Conservation (phyloP, 352 stramenopile genomes). For the Phytophthora nicotianae region DNA sequence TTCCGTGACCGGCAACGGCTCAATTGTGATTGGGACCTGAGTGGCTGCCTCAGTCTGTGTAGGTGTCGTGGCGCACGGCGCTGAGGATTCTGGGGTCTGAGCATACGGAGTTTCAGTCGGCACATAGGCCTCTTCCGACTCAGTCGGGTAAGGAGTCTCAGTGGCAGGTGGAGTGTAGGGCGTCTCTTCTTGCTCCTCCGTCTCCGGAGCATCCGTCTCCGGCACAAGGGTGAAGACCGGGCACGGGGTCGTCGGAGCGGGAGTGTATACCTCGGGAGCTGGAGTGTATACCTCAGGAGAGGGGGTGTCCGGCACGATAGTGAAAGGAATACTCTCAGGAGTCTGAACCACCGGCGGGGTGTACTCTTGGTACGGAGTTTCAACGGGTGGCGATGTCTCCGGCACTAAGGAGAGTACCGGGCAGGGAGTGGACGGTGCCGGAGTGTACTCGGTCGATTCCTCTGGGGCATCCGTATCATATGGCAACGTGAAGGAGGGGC, state of each 20-base stretch:
- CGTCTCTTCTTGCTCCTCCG: slow-evolving; percentile 2
- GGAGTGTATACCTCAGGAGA: not conserved
- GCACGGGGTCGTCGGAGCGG: slow-evolving; percentile 24
- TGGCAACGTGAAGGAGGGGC: slow-evolving; percentile 11
- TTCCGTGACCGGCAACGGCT: slow-evolving; percentile 12
- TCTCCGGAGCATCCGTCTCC: slow-evolving; percentile 15
- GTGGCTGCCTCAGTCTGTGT: not conserved
- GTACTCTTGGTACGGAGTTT: not conserved
- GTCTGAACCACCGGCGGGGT: slow-evolving; percentile 13
- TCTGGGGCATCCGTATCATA: slow-evolving; percentile 22
- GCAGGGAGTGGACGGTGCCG: slow-evolving; percentile 14
- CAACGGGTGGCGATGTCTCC: not conserved
- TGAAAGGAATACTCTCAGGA: not conserved
- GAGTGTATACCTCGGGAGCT: slow-evolving; percentile 5
- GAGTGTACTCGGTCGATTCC: slow-evolving; percentile 7
- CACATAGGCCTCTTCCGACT: not conserved
- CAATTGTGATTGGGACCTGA: not conserved
- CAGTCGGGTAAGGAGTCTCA: slow-evolving; percentile 2
- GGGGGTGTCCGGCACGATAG: not conserved
- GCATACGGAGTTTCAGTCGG: slow-evolving; percentile 7
- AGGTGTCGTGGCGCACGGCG: slow-evolving; percentile 9
- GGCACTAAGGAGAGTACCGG: slow-evolving; percentile 15
- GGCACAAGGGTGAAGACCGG: slow-evolving; percentile 11
- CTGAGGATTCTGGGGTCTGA: slow-evolving; percentile 16
- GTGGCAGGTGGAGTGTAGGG: slow-evolving; percentile 13